Conservation (phyloP, 495 filamentous ascomycete species). For the Neurospora pannonica region DNA sequence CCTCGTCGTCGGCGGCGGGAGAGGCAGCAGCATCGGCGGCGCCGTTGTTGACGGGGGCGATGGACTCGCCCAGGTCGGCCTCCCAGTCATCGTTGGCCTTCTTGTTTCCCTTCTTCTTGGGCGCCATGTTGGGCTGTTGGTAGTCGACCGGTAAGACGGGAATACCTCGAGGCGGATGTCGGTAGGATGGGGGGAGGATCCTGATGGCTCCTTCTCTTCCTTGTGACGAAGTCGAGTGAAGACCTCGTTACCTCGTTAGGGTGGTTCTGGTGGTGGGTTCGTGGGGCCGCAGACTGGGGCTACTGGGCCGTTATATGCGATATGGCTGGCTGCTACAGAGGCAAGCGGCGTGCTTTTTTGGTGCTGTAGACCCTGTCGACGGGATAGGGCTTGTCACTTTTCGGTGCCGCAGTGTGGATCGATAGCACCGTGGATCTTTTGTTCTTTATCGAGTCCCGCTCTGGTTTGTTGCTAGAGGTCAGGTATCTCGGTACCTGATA, state of each 20-base stretch:
- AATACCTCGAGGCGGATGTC: background rate
- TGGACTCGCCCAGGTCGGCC: conserved; percentile 77
- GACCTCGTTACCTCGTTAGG: background rate
- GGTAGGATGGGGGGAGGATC: background rate
- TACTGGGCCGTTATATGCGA: background rate
- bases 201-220: background rate
- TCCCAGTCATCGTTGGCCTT: conserved; percentile 92
- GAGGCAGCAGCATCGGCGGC: conserved; percentile 29
- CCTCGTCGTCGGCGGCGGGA: conserved; percentile 43
- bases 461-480: background rate
- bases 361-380: background rate
- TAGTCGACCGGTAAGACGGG: background rate
- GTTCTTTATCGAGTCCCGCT: background rate
- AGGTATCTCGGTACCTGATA: background rate
- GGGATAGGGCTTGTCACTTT: background rate
- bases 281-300: background rate
- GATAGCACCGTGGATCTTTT: background rate
- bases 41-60: conserved; percentile 39
- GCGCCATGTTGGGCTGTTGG: conserved; percentile 52
- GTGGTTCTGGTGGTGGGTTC: background rate
- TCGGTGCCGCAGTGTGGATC: background rate
- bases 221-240: background rate
- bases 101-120: conserved; percentile 89
- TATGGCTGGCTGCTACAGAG: background rate
- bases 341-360: background rate